Conservation (phyloP, 2,329 filamentous ascomycete species). For the Penicillium paneum region DNA sequence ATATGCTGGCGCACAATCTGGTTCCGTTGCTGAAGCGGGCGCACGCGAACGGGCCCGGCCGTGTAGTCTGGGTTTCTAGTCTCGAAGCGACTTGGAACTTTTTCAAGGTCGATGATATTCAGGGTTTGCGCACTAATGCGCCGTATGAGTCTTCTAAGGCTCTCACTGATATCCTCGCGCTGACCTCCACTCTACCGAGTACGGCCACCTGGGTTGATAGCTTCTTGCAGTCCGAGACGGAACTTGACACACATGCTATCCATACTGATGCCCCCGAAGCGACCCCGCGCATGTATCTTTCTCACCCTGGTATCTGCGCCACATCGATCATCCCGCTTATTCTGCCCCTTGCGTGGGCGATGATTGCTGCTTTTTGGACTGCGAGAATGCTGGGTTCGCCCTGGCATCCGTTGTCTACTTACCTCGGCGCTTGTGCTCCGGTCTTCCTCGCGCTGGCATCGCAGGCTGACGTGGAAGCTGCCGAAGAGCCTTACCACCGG, state of each 20-base stretch:
- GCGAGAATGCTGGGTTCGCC: constrained; percentile 76
- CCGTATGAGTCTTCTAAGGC: constrained; percentile 88
- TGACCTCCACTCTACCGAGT: constrained; percentile 68
- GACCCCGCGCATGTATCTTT: constrained; percentile 64
- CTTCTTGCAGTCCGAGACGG: constrained; percentile 46
- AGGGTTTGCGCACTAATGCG: constrained; percentile 60
- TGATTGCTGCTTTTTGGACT: constrained; percentile 66
- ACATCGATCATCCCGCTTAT: constrained; percentile 77
- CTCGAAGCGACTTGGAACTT: constrained; percentile 63
- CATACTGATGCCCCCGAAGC: constrained; percentile 32
- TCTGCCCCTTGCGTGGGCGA: constrained; percentile 65
- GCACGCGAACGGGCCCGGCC: constrained; percentile 48
- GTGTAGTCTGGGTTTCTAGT: constrained; percentile 84
- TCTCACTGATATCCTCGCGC: constrained; percentile 75
- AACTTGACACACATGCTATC: constrained; percentile 8
- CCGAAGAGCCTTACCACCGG: constrained; percentile 50
- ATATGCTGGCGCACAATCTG: constrained; percentile 78
- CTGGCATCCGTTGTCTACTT: constrained; percentile 78
- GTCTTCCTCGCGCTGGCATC: constrained; percentile 74
- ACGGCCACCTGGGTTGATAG: constrained; percentile 51
- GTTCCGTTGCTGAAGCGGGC: constrained; percentile 65
- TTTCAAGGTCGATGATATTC: constrained; percentile 69
- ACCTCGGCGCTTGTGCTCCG: constrained; percentile 71
- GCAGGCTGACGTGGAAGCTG: constrained; percentile 44
- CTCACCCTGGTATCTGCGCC: constrained; percentile 82